phyloP scores from a whole-genome alignment of 2,329 filamentous ascomycete genomes.

The Aspergillus unguis region DNA sequence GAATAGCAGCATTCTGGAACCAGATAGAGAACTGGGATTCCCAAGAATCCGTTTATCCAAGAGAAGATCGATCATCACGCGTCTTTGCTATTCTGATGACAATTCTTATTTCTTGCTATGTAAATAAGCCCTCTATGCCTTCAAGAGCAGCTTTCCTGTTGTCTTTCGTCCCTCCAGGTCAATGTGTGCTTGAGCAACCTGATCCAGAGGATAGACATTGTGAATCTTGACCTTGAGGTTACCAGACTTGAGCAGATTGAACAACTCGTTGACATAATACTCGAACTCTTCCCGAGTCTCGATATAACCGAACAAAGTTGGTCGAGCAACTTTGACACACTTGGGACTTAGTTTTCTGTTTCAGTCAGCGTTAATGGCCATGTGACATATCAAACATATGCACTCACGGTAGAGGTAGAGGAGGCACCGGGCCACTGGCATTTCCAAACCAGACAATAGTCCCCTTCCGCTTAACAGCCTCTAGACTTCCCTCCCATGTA shows the following conservation, averaged over 20 bases:
- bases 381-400: slow-evolving; percentile 29
- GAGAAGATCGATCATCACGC: too few relatives aligned
- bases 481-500: slow-evolving; percentile 76
- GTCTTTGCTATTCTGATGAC: too few relatives aligned
- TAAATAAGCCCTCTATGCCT: slow-evolving; percentile 44
- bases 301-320: slow-evolving; percentile 69
- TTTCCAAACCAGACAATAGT: slow-evolving; percentile 77
- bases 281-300: slow-evolving; percentile 67
- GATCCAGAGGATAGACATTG: slow-evolving; percentile 70
- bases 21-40: neutral
- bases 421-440: slow-evolving; percentile 74
- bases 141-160: slow-evolving; percentile 76
- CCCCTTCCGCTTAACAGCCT: slow-evolving; percentile 73
- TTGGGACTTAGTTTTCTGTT: slow-evolving; percentile 59
- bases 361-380: slow-evolving; percentile 10
- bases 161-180: slow-evolving; percentile 81
- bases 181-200: slow-evolving; percentile 67
- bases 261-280: slow-evolving; percentile 67
- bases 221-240: slow-evolving; percentile 72
- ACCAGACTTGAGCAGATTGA: slow-evolving; percentile 65
- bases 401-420: slow-evolving; percentile 58
- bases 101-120: too few relatives aligned
- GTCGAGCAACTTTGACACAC: slow-evolving; percentile 73
- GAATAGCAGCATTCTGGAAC: neutral
- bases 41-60: too few relatives aligned